phyloP scores from a whole-genome alignment of 805 yeast genomes.

The Teunomyces tritomae region DNA sequence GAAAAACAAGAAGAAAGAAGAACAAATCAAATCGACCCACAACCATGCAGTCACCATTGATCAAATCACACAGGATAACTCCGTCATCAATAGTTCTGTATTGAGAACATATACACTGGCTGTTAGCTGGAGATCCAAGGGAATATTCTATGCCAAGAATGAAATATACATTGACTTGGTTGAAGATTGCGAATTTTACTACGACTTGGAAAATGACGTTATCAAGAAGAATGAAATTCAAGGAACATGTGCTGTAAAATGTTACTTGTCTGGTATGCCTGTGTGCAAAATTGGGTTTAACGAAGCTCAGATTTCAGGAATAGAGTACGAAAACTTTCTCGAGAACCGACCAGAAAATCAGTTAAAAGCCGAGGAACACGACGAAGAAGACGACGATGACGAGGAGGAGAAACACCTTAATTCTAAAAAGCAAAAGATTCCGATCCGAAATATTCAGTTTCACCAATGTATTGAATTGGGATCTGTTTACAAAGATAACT shows the following conservation, averaged over 20 bases:
- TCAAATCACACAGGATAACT: constrained; percentile 20
- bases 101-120: constrained; percentile 71
- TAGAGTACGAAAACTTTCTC: constrained; percentile 20
- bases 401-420: constrained; percentile 2
- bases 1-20: constrained; percentile 4
- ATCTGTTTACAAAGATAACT: constrained; percentile 62
- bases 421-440: constrained; percentile 16
- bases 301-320: constrained; percentile 35
- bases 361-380: constrained; percentile 7
- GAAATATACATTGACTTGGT: constrained; percentile 42
- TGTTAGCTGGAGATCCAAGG: constrained; percentile 45
- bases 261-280: constrained; percentile 46
- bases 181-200: constrained; percentile 37
- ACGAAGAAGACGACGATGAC: constrained; percentile 10
- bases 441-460: constrained; percentile 40
- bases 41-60: constrained; percentile 37
- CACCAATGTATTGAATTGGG: constrained; percentile 74
- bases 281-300: constrained; percentile 40
- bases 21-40: constrained; percentile 34
- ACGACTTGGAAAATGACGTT: constrained; percentile 26
- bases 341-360: constrained; percentile 13
- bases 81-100: constrained; percentile 60
- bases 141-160: constrained; percentile 43
- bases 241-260: constrained; percentile 35
- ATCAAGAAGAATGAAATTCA: constrained; percentile 32